Evolutionary conservation across 352 stramenopile species (phyloP).

Genomic region (Phytophthora capsici): DNA sequence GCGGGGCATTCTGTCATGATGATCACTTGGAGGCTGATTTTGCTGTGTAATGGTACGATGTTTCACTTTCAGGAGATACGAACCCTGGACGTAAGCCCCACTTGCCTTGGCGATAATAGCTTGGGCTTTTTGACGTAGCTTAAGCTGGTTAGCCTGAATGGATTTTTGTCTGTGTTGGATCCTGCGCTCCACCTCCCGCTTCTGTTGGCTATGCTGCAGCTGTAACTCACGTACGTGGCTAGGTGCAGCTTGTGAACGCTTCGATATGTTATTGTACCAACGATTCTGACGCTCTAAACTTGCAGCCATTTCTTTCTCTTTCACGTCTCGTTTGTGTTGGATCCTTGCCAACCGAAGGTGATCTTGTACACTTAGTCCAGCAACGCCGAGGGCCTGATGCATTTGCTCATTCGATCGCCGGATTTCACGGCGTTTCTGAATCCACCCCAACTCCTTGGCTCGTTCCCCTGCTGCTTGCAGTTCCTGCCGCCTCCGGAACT

Average conservation of each 20-base stretch:
- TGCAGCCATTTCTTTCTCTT: constrained; percentile 14
- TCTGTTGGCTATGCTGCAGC: constrained; percentile 1
- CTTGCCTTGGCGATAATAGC: constrained; percentile 29
- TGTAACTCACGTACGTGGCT: constrained; percentile 30
- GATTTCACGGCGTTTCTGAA: constrained; percentile 38
- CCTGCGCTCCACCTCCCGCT: constrained; percentile 2
- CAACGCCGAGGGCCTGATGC: constrained; percentile 47
- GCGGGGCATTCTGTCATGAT: background rate
- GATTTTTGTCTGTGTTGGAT: constrained; percentile 10
- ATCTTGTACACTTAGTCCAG: constrained; percentile 39
- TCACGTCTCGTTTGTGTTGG: constrained; percentile 28
- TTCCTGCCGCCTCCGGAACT: constrained; percentile 13
- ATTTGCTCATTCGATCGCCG: constrained; percentile 49
- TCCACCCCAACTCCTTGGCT: constrained; percentile 9
- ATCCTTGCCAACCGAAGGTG: constrained; percentile 38
- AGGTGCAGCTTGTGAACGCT: constrained; percentile 7
- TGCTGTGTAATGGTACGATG: constrained; percentile 2
- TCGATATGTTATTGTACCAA: constrained; percentile 43
- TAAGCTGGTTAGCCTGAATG: constrained; percentile 17
- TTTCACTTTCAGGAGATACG: constrained; percentile 46
- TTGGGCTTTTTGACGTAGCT: constrained; percentile 37
- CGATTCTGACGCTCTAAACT: constrained; percentile 37
- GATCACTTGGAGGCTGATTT: background rate
- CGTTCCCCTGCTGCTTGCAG: constrained; percentile 16
- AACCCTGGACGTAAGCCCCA: constrained; percentile 48